Conservation (phyloP, 805 yeast genomes). For the Citeromyces matritensis region DNA sequence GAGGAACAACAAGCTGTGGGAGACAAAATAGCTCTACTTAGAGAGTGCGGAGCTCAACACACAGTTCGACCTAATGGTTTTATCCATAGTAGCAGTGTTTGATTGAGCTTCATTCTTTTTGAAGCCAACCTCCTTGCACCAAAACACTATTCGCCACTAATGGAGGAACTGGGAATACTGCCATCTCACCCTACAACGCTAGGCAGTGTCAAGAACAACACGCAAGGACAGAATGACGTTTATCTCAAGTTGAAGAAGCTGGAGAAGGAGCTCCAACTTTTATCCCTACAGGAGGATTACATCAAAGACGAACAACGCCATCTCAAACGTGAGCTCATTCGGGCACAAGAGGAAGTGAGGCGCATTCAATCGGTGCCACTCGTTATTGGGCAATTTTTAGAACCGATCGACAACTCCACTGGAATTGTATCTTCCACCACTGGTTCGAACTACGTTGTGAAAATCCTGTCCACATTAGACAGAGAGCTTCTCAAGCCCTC, state of each 20-base stretch:
- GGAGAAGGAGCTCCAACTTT: slow-evolving; percentile 78
- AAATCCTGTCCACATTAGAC: slow-evolving; percentile 87
- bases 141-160: too few relatives aligned
- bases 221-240: slow-evolving; percentile 48
- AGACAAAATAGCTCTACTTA: too few relatives aligned
- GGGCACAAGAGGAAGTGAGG: slow-evolving; percentile 90
- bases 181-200: too few relatives aligned
- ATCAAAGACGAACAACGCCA: slow-evolving; percentile 97
- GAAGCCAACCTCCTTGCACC: too few relatives aligned
- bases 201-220: too few relatives aligned
- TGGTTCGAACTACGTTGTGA: slow-evolving; percentile 93
- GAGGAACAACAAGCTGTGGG: too few relatives aligned
- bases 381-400: slow-evolving; percentile 95
- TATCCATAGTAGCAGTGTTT: too few relatives aligned
- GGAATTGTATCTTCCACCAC: slow-evolving; percentile 97
- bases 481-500: slow-evolving; percentile 90
- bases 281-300: slow-evolving; percentile 85
- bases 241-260: slow-evolving; percentile 76
- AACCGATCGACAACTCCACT: slow-evolving; percentile 91
- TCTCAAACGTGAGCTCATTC: slow-evolving; percentile 79
- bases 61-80: too few relatives aligned
- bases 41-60: too few relatives aligned
- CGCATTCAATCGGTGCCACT: slow-evolving; percentile 90
- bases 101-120: too few relatives aligned
- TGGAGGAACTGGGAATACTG: too few relatives aligned